Percentiles rank a stretch among this genome's conserved stretches.
phyloP scores from a whole-genome alignment of 495 filamentous ascomycete genomes.

The Halenospora varia region DNA sequence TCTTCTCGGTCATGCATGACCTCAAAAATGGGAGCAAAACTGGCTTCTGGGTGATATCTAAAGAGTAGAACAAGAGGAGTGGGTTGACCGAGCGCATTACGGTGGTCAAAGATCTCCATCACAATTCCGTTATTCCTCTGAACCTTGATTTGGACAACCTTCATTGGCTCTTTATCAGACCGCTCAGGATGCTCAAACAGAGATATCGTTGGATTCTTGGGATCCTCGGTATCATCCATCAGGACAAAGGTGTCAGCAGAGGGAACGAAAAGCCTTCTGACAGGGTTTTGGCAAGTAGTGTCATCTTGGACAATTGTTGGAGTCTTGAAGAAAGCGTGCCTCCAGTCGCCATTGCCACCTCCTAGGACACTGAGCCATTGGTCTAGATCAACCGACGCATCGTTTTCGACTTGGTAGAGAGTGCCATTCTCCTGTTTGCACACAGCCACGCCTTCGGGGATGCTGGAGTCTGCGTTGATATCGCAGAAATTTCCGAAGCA shows the following conservation, averaged over 20 bases:
- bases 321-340: not conserved
- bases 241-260: not conserved
- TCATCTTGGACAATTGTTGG: not conserved
- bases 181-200: not conserved
- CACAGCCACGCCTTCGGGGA: too few relatives aligned
- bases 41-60: conserved; percentile 83
- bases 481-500: too few relatives aligned
- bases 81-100: not conserved
- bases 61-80: conserved; percentile 64
- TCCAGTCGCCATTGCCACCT: not conserved
- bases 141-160: not conserved
- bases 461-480: too few relatives aligned
- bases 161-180: not conserved
- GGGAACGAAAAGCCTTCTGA: not conserved
- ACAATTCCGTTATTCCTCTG: not conserved
- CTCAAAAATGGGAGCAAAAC: conserved; percentile 89
- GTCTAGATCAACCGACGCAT: not conserved
- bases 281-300: not conserved
- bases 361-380: not conserved
- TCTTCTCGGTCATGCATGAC: conserved; percentile 91
- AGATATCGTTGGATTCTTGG: not conserved
- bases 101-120: not conserved
- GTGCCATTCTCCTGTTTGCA: too few relatives aligned
- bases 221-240: not conserved
- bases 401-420: not conserved